Conservation (phyloP, 2,329 filamentous ascomycete genomes). For the Lasiodiplodia sp. region DNA sequence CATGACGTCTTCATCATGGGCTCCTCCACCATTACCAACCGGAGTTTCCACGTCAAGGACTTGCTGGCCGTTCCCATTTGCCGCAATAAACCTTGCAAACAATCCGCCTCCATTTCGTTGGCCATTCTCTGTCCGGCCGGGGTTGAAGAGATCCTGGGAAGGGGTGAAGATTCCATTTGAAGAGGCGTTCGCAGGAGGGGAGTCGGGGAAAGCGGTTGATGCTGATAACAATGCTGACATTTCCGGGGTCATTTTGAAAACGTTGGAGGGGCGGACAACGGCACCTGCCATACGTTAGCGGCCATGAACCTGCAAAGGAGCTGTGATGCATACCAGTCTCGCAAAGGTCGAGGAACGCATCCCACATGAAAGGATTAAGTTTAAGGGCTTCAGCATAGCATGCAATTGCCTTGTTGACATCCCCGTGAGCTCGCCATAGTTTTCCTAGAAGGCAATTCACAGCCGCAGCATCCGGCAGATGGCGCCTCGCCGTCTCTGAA, state of each 20-base stretch:
- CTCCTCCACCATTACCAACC: slow-evolving; percentile 48
- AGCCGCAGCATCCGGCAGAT: slow-evolving; percentile 82
- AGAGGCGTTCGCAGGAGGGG: slow-evolving; percentile 13
- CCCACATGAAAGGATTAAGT: slow-evolving; percentile 96
- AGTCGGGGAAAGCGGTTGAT: slow-evolving; percentile 38
- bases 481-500: slow-evolving; percentile 75
- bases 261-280: slow-evolving; percentile 80
- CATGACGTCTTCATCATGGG: slow-evolving; percentile 54
- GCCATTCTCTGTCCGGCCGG: slow-evolving; percentile 41
- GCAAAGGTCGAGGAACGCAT: slow-evolving; percentile 88
- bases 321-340: slow-evolving; percentile 67
- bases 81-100: slow-evolving; percentile 46
- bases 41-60: slow-evolving; percentile 55
- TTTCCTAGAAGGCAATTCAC: slow-evolving; percentile 87
- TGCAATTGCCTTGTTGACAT: slow-evolving; percentile 82
- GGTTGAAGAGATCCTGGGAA: slow-evolving; percentile 55
- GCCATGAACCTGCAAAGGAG: neutral
- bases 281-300: slow-evolving; percentile 64
- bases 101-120: slow-evolving; percentile 46
- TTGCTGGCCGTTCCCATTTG: slow-evolving; percentile 35
- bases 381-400: slow-evolving; percentile 90
- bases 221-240: slow-evolving; percentile 60
- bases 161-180: slow-evolving; percentile 38
- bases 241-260: slow-evolving; percentile 79
- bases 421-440: slow-evolving; percentile 79